Evolutionary conservation across 2,329 filamentous ascomycete genomes (phyloP), one percentile per base, ranked within the genome.

Genomic region (Trichothecium sympodiale): DNA sequence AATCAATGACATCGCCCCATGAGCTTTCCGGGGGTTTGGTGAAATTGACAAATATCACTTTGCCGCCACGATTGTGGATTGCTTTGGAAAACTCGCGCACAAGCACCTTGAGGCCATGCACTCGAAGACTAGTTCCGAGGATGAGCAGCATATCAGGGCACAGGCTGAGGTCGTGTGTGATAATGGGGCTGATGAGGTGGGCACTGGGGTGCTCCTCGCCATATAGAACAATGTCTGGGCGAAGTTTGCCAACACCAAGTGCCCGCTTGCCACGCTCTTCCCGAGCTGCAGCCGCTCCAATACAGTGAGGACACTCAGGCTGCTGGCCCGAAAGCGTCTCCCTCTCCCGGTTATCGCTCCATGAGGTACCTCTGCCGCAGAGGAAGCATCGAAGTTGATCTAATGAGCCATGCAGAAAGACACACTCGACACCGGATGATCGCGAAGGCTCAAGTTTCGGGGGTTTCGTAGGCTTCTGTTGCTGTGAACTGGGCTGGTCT

Each of bases 161-260:
- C 3, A 80, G 61, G 3, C 65, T 65, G 2, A 83, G 59, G 47
- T 85, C 80, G 40, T 82, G 76, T 12, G 78, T 77, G 12, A 82
- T 69, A 10, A 85, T 71, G 2, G 74, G 73, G 16, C 75, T 77
- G 43, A 85, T 80, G 5, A 80, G 62, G 39, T 82, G 74, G 2
- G 76, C 74, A 23, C 71, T 71, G 1, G 80, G 80, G 45, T 85
- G 78, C 35, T 83, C 78, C 50, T 85, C 80, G 16, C 80, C 80
- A 47, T 84, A 85, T 1, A 85, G 61, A 2, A 85, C 80, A 46
- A 85, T 81, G 46, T 85, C 79, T 1, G 80, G 80, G 28, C 80
- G 65, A 14, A 85, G 61, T 41, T 77, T 77, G 25, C 80, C 80
- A 3, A 83, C 69, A 4, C 77, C 76, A 5, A 83, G 61, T 0